Evolutionary conservation across 2,329 filamentous ascomycete species (phyloP).

Genomic region (Diaporthe eres): DNA sequence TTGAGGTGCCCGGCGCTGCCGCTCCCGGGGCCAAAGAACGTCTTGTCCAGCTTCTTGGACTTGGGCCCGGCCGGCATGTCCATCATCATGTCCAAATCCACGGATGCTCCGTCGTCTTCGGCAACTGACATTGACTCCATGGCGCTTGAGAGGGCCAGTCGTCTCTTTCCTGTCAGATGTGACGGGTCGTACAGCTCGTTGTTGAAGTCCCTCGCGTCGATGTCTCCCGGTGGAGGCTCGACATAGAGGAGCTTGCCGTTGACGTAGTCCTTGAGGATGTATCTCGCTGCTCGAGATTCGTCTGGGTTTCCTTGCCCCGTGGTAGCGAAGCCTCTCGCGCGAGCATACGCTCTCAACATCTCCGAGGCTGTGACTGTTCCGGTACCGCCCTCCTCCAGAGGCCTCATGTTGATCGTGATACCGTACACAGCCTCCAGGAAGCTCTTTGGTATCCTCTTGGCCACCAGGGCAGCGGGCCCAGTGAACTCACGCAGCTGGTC

Average conservation of each 20-base stretch:
- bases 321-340: slow-evolving; percentile 90
- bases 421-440: slow-evolving; percentile 96
- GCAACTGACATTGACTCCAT: slow-evolving; percentile 62
- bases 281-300: slow-evolving; percentile 90
- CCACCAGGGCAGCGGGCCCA: slow-evolving; percentile 86
- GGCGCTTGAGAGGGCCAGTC: slow-evolving; percentile 71
- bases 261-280: slow-evolving; percentile 96
- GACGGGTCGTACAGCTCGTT: slow-evolving; percentile 86
- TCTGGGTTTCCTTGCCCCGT: slow-evolving; percentile 92
- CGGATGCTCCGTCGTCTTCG: slow-evolving; percentile 53
- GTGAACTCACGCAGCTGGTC: slow-evolving; percentile 95
- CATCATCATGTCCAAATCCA: slow-evolving; percentile 63
- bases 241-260: slow-evolving; percentile 95
- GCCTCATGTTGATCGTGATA: slow-evolving; percentile 85
- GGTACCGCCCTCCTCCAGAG: slow-evolving; percentile 92
- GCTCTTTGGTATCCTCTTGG: slow-evolving; percentile 85
- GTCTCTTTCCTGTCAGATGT: slow-evolving; percentile 86
- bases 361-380: slow-evolving; percentile 89
- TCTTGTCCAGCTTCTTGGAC: slow-evolving; percentile 83
- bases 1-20: slow-evolving; percentile 76
- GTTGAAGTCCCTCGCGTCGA: slow-evolving; percentile 86
- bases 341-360: slow-evolving; percentile 87
- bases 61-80: slow-evolving; percentile 75
- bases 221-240: slow-evolving; percentile 83
- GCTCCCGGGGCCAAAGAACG: slow-evolving; percentile 84